phyloP scores from a whole-genome alignment of 352 stramenopile species.

The Sclerospora graminicola region DNA sequence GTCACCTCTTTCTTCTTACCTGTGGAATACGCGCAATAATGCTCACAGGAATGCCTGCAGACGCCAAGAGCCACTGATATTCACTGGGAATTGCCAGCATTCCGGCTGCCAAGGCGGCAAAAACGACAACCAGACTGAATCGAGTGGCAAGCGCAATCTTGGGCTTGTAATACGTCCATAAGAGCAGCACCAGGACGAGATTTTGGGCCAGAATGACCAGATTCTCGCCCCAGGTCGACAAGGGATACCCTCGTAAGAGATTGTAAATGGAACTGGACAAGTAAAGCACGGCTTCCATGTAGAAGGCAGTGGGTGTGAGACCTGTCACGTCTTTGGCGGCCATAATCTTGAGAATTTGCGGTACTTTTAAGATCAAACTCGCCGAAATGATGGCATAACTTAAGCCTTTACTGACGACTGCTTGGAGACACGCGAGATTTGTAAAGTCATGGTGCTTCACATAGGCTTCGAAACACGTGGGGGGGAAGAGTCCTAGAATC shows the following conservation, averaged over 20 bases:
- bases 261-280: slow-evolving; percentile 80
- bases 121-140: slow-evolving; percentile 33
- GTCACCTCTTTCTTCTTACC: slow-evolving; percentile 21
- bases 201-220: slow-evolving; percentile 82
- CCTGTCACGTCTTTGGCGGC: slow-evolving; percentile 70
- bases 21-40: slow-evolving; percentile 75
- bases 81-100: slow-evolving; percentile 64
- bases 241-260: slow-evolving; percentile 65
- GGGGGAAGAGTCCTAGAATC: slow-evolving; percentile 60
- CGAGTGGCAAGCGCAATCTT: slow-evolving; percentile 43
- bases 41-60: slow-evolving; percentile 63
- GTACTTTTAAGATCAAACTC: slow-evolving; percentile 80
- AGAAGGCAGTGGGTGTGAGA: slow-evolving; percentile 78
- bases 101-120: slow-evolving; percentile 32
- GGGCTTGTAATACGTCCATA: slow-evolving; percentile 61
- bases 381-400: slow-evolving; percentile 84
- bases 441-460: slow-evolving; percentile 72
- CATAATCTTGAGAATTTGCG: slow-evolving; percentile 86
- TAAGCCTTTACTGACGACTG: slow-evolving; percentile 71
- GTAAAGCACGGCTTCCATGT: slow-evolving; percentile 84
- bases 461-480: slow-evolving; percentile 73
- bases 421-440: slow-evolving; percentile 77
- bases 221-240: slow-evolving; percentile 83
- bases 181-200: slow-evolving; percentile 65
- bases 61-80: slow-evolving; percentile 65